Base-by-base conservation (phyloP, 805 yeast genomes). In the Tanozyma kutaoensis region DNA sequence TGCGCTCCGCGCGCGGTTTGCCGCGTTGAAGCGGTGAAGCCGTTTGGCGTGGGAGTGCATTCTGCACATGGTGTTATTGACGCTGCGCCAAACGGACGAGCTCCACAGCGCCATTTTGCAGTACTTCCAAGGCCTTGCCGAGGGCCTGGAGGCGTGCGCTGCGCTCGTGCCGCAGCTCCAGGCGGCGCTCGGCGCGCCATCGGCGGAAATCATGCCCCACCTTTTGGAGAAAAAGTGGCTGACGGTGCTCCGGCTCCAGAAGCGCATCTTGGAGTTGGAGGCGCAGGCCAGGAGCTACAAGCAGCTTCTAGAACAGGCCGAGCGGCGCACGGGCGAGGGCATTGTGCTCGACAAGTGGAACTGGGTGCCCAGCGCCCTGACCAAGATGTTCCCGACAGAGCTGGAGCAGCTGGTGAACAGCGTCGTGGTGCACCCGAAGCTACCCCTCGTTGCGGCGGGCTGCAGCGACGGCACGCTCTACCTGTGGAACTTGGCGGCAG, bases 221-320 rank as follows among this genome's bases (percentile, higher is more conserved):
- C 17, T 15, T 15, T 53, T 82, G 22, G 82, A 77, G 38, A 77
- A 76, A 50, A 86, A 85, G 53, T 86, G 96, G 96, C 63, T 76
- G 1, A 75, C 93, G 0, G 88, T 86, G 4, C 62, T 82, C 18
- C 58, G 94, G 24, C 58, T 88, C 17, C 95, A 88, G 50, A 68
- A 73, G 35, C 66, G 70, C 40, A 74, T 76, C 23, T 55, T 76
- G 31, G 88, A 76, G 27, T 50, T 84, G 24, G 94, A 86, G 42
- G 51, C 62, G 12, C 76, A 73, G 25, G 46, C 69, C 4, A 50
- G 50, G 12, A 61, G 65, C 22, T 53, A 75, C 34, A 55, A 67
- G 23, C 62, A 65, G n/a, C 54, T 58, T 11, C 40, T 65, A 12
- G 66, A 62, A 14, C 34, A 52, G n/a, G 34, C 32, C 23, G 29